phyloP scores from a whole-genome alignment of 2,329 filamentous ascomycete genomes.

The Cladophialophora bantiana region DNA sequence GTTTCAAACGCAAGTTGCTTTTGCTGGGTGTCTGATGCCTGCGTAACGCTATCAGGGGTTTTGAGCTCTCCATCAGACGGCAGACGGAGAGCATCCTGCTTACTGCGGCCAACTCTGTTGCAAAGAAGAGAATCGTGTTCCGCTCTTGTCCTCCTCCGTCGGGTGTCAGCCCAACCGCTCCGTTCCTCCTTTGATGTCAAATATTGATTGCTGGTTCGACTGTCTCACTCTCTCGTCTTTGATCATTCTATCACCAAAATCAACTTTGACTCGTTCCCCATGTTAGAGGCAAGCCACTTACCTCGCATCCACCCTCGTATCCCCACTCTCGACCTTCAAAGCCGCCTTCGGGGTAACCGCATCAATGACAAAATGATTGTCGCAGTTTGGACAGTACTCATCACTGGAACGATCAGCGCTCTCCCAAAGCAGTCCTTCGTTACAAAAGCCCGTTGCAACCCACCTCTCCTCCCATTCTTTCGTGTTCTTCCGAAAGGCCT shows the following conservation, averaged over 20 bases:
- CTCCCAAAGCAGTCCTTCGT: not conserved
- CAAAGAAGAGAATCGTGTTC: not conserved
- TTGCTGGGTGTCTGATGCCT: not conserved
- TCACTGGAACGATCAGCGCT: constrained; percentile 62
- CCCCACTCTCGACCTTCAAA: constrained; percentile 88
- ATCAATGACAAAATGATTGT: constrained; percentile 97
- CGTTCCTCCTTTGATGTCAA: constrained; percentile 76
- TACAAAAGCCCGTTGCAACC: constrained; percentile 15
- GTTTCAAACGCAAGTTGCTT: constrained; percentile 6
- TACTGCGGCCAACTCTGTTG: not conserved
- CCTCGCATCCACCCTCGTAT: constrained; percentile 81
- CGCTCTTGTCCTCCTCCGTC: not conserved
- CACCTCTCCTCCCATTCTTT: constrained; percentile 86
- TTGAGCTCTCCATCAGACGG: not conserved
- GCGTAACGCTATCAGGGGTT: not conserved
- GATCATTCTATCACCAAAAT: constrained; percentile 69
- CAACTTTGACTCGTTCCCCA: not conserved
- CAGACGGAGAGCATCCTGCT: no score
- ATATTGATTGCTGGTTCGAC: constrained; percentile 69
- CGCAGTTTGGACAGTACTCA: constrained; percentile 98
- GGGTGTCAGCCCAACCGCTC: constrained; percentile 72
- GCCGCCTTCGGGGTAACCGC: constrained; percentile 82
- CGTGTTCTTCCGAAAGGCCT: constrained; percentile 94
- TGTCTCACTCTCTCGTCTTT: constrained; percentile 81
- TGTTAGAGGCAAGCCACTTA: constrained; percentile 36